Evolutionary conservation across 495 filamentous ascomycete species (phyloP), one percentile per base, ranked within the genome.

Genomic region (Ramalina intermedia): DNA sequence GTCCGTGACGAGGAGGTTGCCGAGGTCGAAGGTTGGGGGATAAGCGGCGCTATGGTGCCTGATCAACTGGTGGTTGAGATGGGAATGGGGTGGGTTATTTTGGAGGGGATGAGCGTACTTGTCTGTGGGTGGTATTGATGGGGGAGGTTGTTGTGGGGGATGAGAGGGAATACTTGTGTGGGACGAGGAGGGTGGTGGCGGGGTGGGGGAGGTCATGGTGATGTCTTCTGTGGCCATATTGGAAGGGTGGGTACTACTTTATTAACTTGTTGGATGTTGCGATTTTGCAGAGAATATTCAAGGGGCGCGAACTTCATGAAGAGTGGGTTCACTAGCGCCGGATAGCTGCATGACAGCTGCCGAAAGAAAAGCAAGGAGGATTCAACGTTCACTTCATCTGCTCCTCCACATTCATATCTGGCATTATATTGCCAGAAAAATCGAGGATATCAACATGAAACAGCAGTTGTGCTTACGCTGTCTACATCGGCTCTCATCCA

Each of bases 1-100:
- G 69, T 94, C 87, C 58, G 76, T 76, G 63, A 74, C 79, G 58
- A 88, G 73, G 49, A 96, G 79, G 61, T 90, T 77, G 54, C 87
- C 88, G 12, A 94, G 79, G 67, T 95, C 87, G 72, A 93, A 94
- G 61, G 81, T 86, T 90, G 90, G 38, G 86, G 89, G 1, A 79
- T 93, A 0, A 86, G 84, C 88, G 24, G 77, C 69, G 64, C 89
- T 83, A 8, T 50, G 88, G 73, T 20, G 69, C 8, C 1, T 2
- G 12, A 13, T 33, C 7, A 64, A 27, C 72, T 75, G 52, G 35
- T 38, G 35, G 27, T n/a, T n/a, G 18, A 24, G 36, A 29, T 11
- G 29, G 23, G 29, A 47, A 11, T 44, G 39, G 12, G 42, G 6
- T 24, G 12, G 29, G 0, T 33, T 27, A 0, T 33, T 27, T 18